phyloP scores from a whole-genome alignment of 352 stramenopile genomes.

The Pythium aquatile region DNA sequence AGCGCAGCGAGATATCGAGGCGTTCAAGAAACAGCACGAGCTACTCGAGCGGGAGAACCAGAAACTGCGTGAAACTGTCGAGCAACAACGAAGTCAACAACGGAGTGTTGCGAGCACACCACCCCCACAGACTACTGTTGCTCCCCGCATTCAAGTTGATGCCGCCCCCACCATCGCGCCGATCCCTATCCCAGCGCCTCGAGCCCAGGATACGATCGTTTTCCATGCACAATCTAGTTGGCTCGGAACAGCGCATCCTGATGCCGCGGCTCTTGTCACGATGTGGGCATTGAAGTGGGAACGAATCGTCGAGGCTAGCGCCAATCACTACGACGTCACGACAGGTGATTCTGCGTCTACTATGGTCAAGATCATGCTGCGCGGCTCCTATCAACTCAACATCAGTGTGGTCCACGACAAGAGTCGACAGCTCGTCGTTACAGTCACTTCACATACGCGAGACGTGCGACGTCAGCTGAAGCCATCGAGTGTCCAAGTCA shows the following conservation, averaged over 20 bases:
- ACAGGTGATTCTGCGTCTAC: not conserved
- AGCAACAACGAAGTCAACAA: not conserved
- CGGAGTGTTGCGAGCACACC: not conserved
- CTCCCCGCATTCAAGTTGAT: not conserved
- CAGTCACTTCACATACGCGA: not conserved
- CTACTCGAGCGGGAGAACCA: not conserved
- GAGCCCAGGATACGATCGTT: not conserved
- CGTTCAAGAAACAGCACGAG: not conserved
- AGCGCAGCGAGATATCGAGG: not conserved
- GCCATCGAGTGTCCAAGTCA: not conserved
- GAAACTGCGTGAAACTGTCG: not conserved
- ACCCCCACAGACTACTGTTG: not conserved
- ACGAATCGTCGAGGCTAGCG: not conserved
- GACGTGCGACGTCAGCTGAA: not conserved
- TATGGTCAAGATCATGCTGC: not conserved
- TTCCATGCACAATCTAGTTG: slow-evolving; percentile 1
- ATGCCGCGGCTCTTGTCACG: not conserved
- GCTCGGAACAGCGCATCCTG: not conserved
- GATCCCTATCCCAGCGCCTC: not conserved
- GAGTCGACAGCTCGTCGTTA: slow-evolving; percentile 27
- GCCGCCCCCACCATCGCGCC: not conserved
- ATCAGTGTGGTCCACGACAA: slow-evolving; percentile 38
- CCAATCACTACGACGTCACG: slow-evolving; percentile 3
- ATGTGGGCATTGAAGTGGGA: slow-evolving; percentile 8
- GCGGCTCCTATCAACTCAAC: slow-evolving; percentile 47